These are phyloP conservation scores for Calycina herbarum DNA, from an alignment of 2,329 filamentous ascomycete species.

Conservation along the genomic window DNA sequence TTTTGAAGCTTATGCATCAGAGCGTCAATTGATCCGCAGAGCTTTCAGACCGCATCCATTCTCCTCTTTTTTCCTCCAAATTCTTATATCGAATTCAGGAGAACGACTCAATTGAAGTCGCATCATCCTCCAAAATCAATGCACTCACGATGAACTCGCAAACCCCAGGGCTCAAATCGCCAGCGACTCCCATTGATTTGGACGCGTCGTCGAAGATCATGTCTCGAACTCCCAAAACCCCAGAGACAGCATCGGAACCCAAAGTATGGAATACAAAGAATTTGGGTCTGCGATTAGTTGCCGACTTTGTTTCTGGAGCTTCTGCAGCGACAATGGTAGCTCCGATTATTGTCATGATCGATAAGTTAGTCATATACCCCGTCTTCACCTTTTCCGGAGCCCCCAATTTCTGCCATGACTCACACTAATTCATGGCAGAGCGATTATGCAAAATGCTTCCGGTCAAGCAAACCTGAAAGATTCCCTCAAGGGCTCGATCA, in stretches of 20 bases:
- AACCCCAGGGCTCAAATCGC: slow-evolving; percentile 21
- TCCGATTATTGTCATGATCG: slow-evolving; percentile 83
- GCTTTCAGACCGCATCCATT: slow-evolving; percentile 4
- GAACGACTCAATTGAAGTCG: slow-evolving; percentile 5
- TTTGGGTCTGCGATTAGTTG: slow-evolving; percentile 63
- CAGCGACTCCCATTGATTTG: slow-evolving; percentile 17
- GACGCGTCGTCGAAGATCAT: slow-evolving; percentile 15
- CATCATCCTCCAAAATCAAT: slow-evolving; percentile 17
- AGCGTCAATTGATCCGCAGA: slow-evolving; percentile 19
- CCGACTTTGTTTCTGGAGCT: slow-evolving; percentile 68
- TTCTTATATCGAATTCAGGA: background rate
- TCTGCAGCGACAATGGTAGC: slow-evolving; percentile 75
- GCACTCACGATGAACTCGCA: slow-evolving; percentile 22
- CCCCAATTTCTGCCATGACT: background rate
- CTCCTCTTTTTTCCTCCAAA: slow-evolving; percentile 8
- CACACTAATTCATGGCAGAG: slow-evolving; percentile 46
- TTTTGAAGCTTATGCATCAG: slow-evolving; percentile 9
- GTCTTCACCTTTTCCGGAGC: slow-evolving; percentile 3
- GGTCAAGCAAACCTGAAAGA: slow-evolving; percentile 59
- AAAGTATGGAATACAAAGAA: slow-evolving; percentile 73
- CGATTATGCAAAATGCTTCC: slow-evolving; percentile 81
- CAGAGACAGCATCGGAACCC: slow-evolving; percentile 23
- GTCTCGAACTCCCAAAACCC: slow-evolving; percentile 18
- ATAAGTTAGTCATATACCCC: slow-evolving; percentile 56
- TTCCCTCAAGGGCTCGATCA: slow-evolving; percentile 61